Evolutionary conservation across 371 early-diverging fungal genomes (phyloP), one percentile per base, ranked within the genome.

Genomic region (Phascolomyces articulosus): DNA sequence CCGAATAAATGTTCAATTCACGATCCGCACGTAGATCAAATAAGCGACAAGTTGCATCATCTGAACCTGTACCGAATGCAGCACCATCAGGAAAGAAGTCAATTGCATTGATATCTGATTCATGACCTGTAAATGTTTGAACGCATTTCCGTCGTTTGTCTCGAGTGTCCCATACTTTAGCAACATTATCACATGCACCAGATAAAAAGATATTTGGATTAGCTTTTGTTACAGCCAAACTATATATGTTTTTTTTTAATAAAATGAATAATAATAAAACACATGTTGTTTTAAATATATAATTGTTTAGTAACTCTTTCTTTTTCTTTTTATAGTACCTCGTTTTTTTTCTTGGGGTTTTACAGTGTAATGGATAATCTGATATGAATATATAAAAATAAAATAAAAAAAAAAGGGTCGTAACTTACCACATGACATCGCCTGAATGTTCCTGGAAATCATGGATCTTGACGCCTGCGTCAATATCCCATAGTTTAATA

Each of bases 161-260:
- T 64, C 99, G 86, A 60, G 98, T 96, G 73, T 98, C 99, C 99
- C 99, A 98, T 11, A 98, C 90, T 79, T 97, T 98, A 38, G 97
- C 94, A 2, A 98, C 95, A 23, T 96, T 90, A 77, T 98, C 99
- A 75, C 99, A 98, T 53, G 97, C 98, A 69, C 96, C 98, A 13
- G 96, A 92, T 9, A 97, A 96, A 83, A 98, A 98, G 27, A 96
- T 84, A 75, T 93, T 93, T 60, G 95, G 95, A 77, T 95, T 93
- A 2, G 96, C 44, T n/a, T n/a, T n/a, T 3, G 47, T 13, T 2
- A 47, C 60, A 1, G 60, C 6, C 20, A 93, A 15, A 89, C 85
- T 44, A 41, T 41, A 9, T 9, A 31, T 64, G 97, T 78, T 58
- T n/a, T n/a, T n/a, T n/a, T n/a, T n/a, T n/a, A n/a, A n/a, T n/a